These are phyloP conservation scores for Dothistroma septosporum DNA, from an alignment of 2,329 filamentous ascomycete genomes.

Conservation along the genomic window DNA sequence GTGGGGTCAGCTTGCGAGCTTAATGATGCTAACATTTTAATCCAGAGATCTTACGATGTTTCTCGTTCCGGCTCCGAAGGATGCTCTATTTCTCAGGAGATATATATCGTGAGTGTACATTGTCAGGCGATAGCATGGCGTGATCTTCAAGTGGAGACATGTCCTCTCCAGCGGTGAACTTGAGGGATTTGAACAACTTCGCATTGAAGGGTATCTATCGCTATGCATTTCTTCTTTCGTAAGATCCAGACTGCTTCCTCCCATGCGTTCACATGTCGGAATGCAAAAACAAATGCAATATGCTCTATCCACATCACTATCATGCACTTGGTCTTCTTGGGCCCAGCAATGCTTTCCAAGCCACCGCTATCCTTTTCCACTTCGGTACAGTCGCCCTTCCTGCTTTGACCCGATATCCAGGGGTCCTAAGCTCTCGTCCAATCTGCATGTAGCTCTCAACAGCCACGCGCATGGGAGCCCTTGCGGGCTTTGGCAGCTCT, in stretches of 20 bases:
- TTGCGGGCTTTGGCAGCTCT: slow-evolving; percentile 55
- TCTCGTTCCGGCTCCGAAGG: background rate
- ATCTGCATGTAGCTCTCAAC: slow-evolving; percentile 77
- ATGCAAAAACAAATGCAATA: background rate
- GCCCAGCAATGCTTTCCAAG: slow-evolving; percentile 52
- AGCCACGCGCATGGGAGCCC: slow-evolving; percentile 62
- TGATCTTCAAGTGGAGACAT: background rate
- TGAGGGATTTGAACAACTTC: background rate
- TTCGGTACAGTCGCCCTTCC: slow-evolving; percentile 46
- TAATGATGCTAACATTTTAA: slow-evolving; percentile 2
- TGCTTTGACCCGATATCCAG: slow-evolving; percentile 42
- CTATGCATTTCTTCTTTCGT: background rate
- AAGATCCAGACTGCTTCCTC: background rate
- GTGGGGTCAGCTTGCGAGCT: background rate
- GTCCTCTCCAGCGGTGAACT: background rate
- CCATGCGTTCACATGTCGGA: background rate
- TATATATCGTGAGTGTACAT: background rate
- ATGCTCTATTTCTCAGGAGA: background rate
- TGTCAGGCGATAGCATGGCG: background rate
- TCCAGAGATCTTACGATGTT: background rate
- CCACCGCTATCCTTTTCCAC: slow-evolving; percentile 51
- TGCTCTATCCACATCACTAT: slow-evolving; percentile 8
- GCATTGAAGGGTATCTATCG: slow-evolving; percentile 9
- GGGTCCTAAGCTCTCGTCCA: slow-evolving; percentile 56
- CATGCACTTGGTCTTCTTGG: slow-evolving; percentile 9